A percentile compares a stretch with the other conserved stretches of the same genome.
Conservation (phyloP, 176 grass and related monocot genomes). For the Pharus latifolius region DNA sequence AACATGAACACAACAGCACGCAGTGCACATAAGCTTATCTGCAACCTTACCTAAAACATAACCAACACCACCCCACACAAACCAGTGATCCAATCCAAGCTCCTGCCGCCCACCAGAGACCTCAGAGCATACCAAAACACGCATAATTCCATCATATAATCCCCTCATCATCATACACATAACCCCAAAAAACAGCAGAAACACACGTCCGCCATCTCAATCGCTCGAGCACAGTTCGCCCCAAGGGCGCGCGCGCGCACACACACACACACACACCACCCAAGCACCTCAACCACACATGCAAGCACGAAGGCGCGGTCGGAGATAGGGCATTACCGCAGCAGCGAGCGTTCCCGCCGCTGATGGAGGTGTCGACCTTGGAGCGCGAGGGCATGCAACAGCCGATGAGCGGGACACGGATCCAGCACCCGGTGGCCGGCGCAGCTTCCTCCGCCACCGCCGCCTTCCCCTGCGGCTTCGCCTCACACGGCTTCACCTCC, state of each 20-base stretch:
- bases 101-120: constrained; percentile 27
- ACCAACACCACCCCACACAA: constrained; percentile 12
- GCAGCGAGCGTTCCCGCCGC: constrained; percentile 35
- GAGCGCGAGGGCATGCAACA: constrained; percentile 81
- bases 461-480: neutral
- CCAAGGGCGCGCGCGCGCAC: neutral
- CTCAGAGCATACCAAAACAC: constrained; percentile 25
- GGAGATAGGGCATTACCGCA: constrained; percentile 29
- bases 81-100: constrained; percentile 25
- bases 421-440: constrained; percentile 66
- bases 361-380: constrained; percentile 77
- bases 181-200: neutral
- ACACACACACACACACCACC: neutral
- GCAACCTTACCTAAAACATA: constrained; percentile 9
- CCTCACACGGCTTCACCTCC: constrained; percentile 27
- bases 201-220: neutral
- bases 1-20: neutral
- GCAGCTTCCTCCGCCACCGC: constrained; percentile 24
- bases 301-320: neutral
- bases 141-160: constrained; percentile 24
- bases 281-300: neutral
- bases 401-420: constrained; percentile 56
- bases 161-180: constrained; percentile 6
- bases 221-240: neutral
- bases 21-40: constrained; percentile 9